phyloP scores from a whole-genome alignment of 2,329 filamentous ascomycete species.

The Aspergillus fumigatus region DNA sequence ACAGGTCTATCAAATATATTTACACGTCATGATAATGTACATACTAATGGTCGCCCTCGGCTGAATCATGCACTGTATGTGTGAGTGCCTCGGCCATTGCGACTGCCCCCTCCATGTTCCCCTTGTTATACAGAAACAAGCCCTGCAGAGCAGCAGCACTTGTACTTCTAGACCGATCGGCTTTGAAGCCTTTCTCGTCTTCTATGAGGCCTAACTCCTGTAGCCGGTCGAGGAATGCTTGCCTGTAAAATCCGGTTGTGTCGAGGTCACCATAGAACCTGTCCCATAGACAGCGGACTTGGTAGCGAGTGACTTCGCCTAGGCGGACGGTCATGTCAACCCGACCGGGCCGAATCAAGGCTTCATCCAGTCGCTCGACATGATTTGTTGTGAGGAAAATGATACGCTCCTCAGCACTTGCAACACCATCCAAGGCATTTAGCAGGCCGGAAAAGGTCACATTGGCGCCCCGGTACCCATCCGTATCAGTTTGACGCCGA shows the following conservation, averaged over 20 bases:
- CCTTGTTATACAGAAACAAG: constrained; percentile 92
- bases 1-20: constrained; percentile 10
- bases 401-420: constrained; percentile 88
- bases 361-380: constrained; percentile 81
- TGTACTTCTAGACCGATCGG: constrained; percentile 50
- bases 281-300: constrained; percentile 86
- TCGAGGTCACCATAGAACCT: constrained; percentile 89
- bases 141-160: constrained; percentile 93
- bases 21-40: constrained; percentile 20
- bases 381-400: constrained; percentile 95
- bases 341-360: constrained; percentile 81
- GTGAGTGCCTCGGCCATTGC: constrained; percentile 59
- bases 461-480: constrained; percentile 81
- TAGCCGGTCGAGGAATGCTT: constrained; percentile 67
- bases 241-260: constrained; percentile 54
- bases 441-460: constrained; percentile 92
- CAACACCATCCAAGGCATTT: constrained; percentile 84
- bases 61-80: constrained; percentile 28
- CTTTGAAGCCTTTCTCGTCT: constrained; percentile 46
- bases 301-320: constrained; percentile 79
- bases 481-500: constrained; percentile 67
- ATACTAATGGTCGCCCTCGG: constrained; percentile 17
- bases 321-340: constrained; percentile 92
- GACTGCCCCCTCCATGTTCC: constrained; percentile 81
- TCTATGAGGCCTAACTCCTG: constrained; percentile 67